Conservation (phyloP, 768 basidiomycete species). For the Terana coerulea region DNA sequence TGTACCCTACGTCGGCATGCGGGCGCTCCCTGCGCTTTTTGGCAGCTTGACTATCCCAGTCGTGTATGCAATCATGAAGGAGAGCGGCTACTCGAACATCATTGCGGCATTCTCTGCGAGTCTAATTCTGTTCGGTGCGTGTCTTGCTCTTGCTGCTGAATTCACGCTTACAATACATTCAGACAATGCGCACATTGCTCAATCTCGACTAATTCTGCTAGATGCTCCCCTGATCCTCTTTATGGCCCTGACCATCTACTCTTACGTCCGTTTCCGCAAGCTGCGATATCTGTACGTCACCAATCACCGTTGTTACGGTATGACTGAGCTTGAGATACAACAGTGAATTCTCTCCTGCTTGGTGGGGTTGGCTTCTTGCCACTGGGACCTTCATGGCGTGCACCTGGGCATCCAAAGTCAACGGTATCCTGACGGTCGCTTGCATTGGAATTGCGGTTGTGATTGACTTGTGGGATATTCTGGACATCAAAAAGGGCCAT, state of each 20-base stretch:
- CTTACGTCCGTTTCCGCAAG: constrained; percentile 93
- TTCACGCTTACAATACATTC: neutral
- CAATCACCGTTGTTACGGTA: neutral
- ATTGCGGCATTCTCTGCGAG: constrained; percentile 87
- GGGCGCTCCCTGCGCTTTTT: constrained; percentile 87
- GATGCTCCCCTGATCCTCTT: constrained; percentile 95
- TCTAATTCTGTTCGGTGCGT: constrained; percentile 84
- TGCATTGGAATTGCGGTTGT: constrained; percentile 89
- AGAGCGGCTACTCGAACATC: constrained; percentile 91
- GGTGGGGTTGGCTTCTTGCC: constrained; percentile 93
- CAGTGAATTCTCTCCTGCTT: constrained; percentile 83
- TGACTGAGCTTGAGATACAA: neutral
- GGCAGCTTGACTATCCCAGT: constrained; percentile 88
- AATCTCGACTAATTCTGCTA: constrained; percentile 94
- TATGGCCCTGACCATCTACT: constrained; percentile 90
- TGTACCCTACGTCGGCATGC: constrained; percentile 93
- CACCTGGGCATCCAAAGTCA: constrained; percentile 97
- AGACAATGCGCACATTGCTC: constrained; percentile 97
- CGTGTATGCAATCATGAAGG: constrained; percentile 96
- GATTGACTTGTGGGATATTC: constrained; percentile 91
- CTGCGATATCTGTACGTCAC: constrained; percentile 74
- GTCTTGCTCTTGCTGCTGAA: neutral
- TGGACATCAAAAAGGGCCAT: constrained; percentile 79
- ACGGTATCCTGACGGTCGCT: constrained; percentile 87
- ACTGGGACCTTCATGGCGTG: constrained; percentile 95